These are phyloP conservation scores for Acidiella bohemica DNA, from an alignment of 495 filamentous ascomycete species.

Conservation along the genomic window DNA sequence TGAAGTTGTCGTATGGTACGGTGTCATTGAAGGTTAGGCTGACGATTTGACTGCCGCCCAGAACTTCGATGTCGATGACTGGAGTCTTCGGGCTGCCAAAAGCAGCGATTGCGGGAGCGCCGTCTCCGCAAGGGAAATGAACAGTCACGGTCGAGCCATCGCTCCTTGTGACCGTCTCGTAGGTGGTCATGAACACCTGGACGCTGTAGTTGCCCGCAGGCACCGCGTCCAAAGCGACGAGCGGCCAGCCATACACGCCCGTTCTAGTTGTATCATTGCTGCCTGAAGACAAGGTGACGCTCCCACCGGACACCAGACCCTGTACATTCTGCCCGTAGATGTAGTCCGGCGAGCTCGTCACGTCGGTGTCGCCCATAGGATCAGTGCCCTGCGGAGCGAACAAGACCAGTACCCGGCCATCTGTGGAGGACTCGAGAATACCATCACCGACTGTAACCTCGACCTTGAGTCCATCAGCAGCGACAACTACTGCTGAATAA, in stretches of 20 bases:
- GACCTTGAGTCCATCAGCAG: conserved; percentile 1
- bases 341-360: conserved; percentile 13
- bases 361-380: conserved; percentile 18
- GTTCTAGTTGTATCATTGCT: neutral
- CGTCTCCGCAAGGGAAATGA: conserved; percentile 20
- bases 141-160: conserved; percentile 18
- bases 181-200: conserved; percentile 14
- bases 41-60: conserved; percentile 7
- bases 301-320: neutral
- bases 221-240: conserved; percentile 7
- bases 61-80: conserved; percentile 8
- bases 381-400: conserved; percentile 16
- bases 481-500: too few species aligned
- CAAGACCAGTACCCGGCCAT: conserved; percentile 13
- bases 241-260: conserved; percentile 14
- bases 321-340: conserved; percentile 19
- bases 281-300: conserved; percentile 12
- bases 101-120: conserved; percentile 8
- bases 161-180: conserved; percentile 12
- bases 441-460: conserved; percentile 16
- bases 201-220: conserved; percentile 12
- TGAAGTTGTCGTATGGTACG: conserved; percentile 4
- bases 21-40: conserved; percentile 14
- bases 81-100: conserved; percentile 11
- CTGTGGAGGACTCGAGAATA: conserved; percentile 9